These are phyloP conservation scores for Rhodamnia rubescens DNA, from an alignment of 345 rosid species.

Conservation along the genomic window DNA sequence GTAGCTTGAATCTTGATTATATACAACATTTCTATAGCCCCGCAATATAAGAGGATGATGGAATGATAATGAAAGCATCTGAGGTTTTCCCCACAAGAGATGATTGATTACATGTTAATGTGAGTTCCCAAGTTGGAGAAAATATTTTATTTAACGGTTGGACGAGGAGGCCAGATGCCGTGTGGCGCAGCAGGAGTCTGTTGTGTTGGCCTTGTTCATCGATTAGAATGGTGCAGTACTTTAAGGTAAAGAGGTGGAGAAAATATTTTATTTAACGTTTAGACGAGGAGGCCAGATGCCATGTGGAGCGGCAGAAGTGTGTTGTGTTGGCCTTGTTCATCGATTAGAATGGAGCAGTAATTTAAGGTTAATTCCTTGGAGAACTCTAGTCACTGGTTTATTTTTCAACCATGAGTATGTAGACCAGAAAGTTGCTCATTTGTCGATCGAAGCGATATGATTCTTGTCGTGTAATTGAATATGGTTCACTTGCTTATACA, in stretches of 20 bases:
- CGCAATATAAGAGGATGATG: neutral
- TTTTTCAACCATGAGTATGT: too few relatives aligned
- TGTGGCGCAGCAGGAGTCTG: too few relatives aligned
- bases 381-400: neutral
- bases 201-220: neutral
- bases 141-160: neutral
- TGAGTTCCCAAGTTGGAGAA: neutral
- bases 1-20: neutral
- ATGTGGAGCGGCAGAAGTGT: neutral
- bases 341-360: neutral
- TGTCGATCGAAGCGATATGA: neutral
- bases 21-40: neutral
- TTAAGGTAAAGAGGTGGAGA: too few relatives aligned
- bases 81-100: too few relatives aligned
- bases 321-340: neutral
- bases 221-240: neutral
- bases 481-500: neutral
- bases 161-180: neutral
- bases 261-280: neutral
- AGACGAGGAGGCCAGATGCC: neutral
- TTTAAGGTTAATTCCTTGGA: too few relatives aligned
- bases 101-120: neutral
- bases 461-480: neutral
- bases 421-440: neutral
- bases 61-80: neutral